Evolutionary conservation across 345 rosid species (phyloP).

Genomic region (Salix caprea): DNA sequence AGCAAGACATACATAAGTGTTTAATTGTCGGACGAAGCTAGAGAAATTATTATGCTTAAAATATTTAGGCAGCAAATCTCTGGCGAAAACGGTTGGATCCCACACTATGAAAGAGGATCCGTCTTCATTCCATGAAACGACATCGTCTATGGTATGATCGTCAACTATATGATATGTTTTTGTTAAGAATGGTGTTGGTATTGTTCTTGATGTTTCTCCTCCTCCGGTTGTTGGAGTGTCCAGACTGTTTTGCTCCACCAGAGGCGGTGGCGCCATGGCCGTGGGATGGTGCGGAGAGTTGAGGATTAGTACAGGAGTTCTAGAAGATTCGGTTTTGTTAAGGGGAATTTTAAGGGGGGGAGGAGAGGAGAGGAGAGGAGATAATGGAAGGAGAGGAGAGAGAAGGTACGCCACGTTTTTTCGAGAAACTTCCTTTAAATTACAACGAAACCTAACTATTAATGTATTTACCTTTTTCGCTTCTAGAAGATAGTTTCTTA

Average conservation of each 20-base stretch:
- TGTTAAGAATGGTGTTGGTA: constrained; percentile 77
- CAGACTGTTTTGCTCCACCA: constrained; percentile 33
- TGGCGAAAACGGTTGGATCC: constrained; percentile 81
- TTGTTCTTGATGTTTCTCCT: constrained; percentile 53
- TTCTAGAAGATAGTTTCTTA: too few relatives aligned
- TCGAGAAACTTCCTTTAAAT: constrained; percentile 52
- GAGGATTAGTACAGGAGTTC: constrained; percentile 4
- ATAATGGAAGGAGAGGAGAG: constrained; percentile 1
- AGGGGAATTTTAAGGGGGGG: neutral
- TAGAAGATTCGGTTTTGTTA: constrained; percentile 32
- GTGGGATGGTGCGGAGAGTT: neutral
- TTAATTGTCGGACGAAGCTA: constrained; percentile 92
- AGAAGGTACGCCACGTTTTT: constrained; percentile 39
- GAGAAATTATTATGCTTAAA: constrained; percentile 93
- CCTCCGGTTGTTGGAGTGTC: neutral
- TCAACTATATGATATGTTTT: constrained; percentile 81
- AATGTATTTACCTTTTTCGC: too few relatives aligned
- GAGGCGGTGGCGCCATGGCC: constrained; percentile 22
- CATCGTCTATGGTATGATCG: constrained; percentile 58
- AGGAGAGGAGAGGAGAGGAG: neutral
- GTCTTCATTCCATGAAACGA: constrained; percentile 86
- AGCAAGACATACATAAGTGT: constrained; percentile 60
- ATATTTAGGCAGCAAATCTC: constrained; percentile 75
- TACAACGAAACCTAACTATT: too few relatives aligned
- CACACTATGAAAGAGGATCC: constrained; percentile 83